phyloP scores from a whole-genome alignment of 805 yeast genomes.

The Nakazawaea wyomingensis region DNA sequence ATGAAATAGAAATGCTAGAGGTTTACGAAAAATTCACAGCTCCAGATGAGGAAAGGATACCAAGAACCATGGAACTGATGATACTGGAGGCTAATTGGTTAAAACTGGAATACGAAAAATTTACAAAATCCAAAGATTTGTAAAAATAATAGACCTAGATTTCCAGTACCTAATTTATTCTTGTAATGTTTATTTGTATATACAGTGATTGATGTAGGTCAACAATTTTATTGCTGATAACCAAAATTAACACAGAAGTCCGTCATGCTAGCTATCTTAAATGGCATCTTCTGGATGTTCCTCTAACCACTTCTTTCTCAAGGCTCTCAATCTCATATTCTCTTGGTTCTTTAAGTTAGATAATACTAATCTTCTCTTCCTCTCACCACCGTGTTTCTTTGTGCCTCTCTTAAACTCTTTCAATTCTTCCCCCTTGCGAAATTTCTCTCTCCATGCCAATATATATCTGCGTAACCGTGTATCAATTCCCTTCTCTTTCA shows the following conservation, averaged over 20 bases:
- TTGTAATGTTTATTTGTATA: too few relatives aligned
- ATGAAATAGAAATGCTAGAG: constrained; percentile 43
- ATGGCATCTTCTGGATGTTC: constrained; percentile 13
- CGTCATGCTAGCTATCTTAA: too few relatives aligned
- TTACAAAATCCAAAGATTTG: constrained; percentile 1
- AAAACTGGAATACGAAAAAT: constrained; percentile 32
- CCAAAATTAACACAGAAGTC: too few relatives aligned
- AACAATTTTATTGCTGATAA: too few relatives aligned
- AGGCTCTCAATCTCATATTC: constrained; percentile 32
- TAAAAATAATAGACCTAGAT: not conserved
- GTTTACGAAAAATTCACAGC: constrained; percentile 28
- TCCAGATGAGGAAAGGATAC: constrained; percentile 50
- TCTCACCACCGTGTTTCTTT: constrained; percentile 87
- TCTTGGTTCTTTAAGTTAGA: constrained; percentile 59
- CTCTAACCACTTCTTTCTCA: constrained; percentile 20
- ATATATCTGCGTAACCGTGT: constrained; percentile 67
- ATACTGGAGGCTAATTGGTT: constrained; percentile 60
- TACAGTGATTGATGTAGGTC: too few relatives aligned
- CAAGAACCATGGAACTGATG: constrained; percentile 65
- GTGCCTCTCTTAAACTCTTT: constrained; percentile 51
- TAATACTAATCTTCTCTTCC: constrained; percentile 60
- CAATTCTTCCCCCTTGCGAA: constrained; percentile 47
- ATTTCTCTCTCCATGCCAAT: constrained; percentile 66
- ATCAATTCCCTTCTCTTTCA: constrained; percentile 78
- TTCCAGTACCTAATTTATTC: too few relatives aligned